Evolutionary conservation across 2,329 filamentous ascomycete species (phyloP), one percentile per base, ranked within the genome.

Genomic region (Cordyceps tenuipes): DNA sequence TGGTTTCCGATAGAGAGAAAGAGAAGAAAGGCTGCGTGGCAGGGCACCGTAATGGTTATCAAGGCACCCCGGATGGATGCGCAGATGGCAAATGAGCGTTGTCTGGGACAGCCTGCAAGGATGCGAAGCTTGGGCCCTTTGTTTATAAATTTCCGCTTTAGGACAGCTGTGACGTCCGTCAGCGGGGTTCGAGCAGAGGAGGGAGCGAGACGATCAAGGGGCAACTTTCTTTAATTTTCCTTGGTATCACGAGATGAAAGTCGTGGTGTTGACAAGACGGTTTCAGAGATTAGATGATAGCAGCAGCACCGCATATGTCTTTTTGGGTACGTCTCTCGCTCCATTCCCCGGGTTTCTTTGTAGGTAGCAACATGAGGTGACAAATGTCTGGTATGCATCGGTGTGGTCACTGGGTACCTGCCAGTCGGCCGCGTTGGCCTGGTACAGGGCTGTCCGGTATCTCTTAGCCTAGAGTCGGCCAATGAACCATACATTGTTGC

Each of bases 81-180:
- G n/a, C n/a, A n/a, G n/a, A n/a, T n/a, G n/a, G 59, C 61, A 17
- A 63, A 60, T 65, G 62, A 62, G 60, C 64, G 69, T 71, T 73
- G 70, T 71, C 70, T 68, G 70, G 72, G 72, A 69, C 68, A 72
- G 70, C 62, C 64, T 65, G 63, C 65, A 61, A 61, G 61, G 64
- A 62, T 64, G 61, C 9, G 34, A 63, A 69, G 70, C 69, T 71
- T 67, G 68, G 70, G 62, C 67, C 34, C 60, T 72, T 75, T 76
- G 74, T 74, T 76, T 74, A 75, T 72, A 68, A 69, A 70, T 69
- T 66, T 68, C 72, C 72, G 67, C 64, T 70, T 71, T 70, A 63
- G 71, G 72, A 72, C 66, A 70, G 68, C 71, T 70, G 64, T 64
- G 64, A 65, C 62, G 63, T 55, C 53, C 56, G 59, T 63, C 56